Evolutionary conservation across 2,329 filamentous ascomycete species (phyloP).

Genomic region (Exophiala alcalophila): DNA sequence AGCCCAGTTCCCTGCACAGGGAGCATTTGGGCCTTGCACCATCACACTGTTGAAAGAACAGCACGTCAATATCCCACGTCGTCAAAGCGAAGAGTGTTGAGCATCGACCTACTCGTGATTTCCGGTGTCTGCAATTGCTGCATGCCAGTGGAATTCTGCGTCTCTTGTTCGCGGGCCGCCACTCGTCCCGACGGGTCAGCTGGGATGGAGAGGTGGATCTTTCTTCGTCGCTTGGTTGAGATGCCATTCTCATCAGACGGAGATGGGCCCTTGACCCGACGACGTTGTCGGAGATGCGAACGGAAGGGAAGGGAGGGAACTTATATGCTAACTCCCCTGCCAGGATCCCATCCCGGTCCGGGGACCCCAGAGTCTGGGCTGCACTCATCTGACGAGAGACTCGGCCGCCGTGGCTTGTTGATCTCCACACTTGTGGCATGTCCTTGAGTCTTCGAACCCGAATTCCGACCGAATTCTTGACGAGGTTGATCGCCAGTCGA

Average conservation of each 20-base stretch:
- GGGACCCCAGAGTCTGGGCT: too few species aligned
- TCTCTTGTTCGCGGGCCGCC: slow-evolving; percentile 3
- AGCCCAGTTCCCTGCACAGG: slow-evolving; percentile 18
- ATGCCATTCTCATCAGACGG: neutral
- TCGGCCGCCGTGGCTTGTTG: too few species aligned
- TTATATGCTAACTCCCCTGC: neutral
- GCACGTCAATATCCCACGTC: neutral
- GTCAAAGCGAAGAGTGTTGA: neutral
- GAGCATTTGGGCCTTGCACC: slow-evolving; percentile 22
- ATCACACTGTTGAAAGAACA: slow-evolving; percentile 21
- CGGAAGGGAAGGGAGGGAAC: neutral
- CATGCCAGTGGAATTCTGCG: slow-evolving; percentile 10
- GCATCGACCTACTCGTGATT: slow-evolving; percentile 2
- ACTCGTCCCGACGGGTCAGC: too few species aligned
- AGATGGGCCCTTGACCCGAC: too few species aligned
- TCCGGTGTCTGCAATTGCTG: slow-evolving; percentile 9
- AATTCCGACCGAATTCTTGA: too few species aligned
- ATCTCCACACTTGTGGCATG: too few species aligned
- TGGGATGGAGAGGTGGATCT: too few species aligned
- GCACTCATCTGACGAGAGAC: neutral
- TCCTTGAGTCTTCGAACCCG: too few species aligned
- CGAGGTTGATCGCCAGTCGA: too few species aligned
- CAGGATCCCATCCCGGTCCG: too few species aligned
- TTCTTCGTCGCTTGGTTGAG: slow-evolving; percentile 3
- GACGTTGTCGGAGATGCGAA: too few species aligned